phyloP scores from a whole-genome alignment of 352 stramenopile genomes.

The Pythium grandisporangium region DNA sequence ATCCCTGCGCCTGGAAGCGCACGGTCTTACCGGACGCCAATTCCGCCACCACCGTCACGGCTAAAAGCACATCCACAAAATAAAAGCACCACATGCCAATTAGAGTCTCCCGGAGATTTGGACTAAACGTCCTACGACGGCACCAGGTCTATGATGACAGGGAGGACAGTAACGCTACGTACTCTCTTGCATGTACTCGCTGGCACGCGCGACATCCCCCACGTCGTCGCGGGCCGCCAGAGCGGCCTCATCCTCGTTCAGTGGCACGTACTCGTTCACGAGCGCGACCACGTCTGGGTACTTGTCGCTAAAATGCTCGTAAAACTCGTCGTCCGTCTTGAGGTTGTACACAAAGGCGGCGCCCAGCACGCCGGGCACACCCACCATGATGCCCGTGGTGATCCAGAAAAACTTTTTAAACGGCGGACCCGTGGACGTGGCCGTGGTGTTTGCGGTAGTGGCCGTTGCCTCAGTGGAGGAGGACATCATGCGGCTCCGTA shows the following conservation, averaged over 20 bases:
- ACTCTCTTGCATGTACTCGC: constrained; percentile 63
- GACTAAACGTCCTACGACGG: too few relatives aligned
- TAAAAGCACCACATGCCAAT: too few relatives aligned
- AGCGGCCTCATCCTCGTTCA: constrained; percentile 33
- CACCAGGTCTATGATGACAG: not conserved
- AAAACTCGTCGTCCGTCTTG: constrained; percentile 74
- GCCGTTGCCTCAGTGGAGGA: too few relatives aligned
- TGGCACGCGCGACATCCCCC: constrained; percentile 37
- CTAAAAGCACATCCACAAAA: constrained; percentile 14
- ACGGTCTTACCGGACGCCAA: constrained; percentile 47
- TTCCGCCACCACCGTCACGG: constrained; percentile 46
- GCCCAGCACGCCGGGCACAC: constrained; percentile 46
- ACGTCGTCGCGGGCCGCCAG: constrained; percentile 59
- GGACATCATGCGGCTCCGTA: too few relatives aligned
- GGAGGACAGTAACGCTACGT: constrained; percentile 8
- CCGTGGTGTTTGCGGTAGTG: too few relatives aligned
- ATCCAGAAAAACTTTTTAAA: constrained; percentile 70
- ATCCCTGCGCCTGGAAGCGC: constrained; percentile 41
- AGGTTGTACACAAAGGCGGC: constrained; percentile 80
- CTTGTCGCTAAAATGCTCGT: constrained; percentile 74
- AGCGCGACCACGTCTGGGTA: constrained; percentile 66
- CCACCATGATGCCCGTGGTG: constrained; percentile 75
- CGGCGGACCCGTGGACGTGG: constrained; percentile 15
- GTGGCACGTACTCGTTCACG: constrained; percentile 55
- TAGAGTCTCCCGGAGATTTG: too few relatives aligned